Evolutionary conservation across 73 alveolate genomes (phyloP).

Genomic region (Paramecium sonneborni): DNA sequence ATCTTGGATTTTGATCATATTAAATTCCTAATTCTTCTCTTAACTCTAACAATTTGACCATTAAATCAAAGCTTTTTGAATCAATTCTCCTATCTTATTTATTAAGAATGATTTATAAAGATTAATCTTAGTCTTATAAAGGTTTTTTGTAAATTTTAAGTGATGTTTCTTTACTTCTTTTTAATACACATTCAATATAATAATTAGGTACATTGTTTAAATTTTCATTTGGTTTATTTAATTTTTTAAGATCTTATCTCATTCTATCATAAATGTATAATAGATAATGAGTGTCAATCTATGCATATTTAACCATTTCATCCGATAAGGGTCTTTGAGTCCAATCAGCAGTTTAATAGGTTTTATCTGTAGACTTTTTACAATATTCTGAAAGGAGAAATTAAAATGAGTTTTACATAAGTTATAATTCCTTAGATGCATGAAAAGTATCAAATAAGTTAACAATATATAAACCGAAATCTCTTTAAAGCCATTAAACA

Average conservation of each 20-base stretch:
- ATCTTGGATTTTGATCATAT: slow-evolving; percentile 72
- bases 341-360: slow-evolving; percentile 98
- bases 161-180: slow-evolving; percentile 37
- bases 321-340: slow-evolving; percentile 89
- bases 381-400: slow-evolving; percentile 77
- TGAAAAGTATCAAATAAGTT: slow-evolving; percentile 94
- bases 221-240: background rate
- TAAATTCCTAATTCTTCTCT: slow-evolving; percentile 69
- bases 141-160: slow-evolving; percentile 52
- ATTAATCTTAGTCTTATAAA: slow-evolving; percentile 57
- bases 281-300: slow-evolving; percentile 96
- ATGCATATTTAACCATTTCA: slow-evolving; percentile 96
- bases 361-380: slow-evolving; percentile 91
- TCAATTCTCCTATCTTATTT: slow-evolving; percentile 49
- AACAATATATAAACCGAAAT: slow-evolving; percentile 90
- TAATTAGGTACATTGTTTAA: background rate
- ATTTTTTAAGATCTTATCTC: slow-evolving; percentile 72
- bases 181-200: slow-evolving; percentile 48
- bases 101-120: background rate
- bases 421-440: slow-evolving; percentile 81
- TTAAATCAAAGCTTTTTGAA: slow-evolving; percentile 56
- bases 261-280: slow-evolving; percentile 92
- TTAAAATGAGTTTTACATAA: slow-evolving; percentile 76
- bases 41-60: slow-evolving; percentile 69
- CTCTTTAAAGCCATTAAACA: slow-evolving; percentile 96